These are phyloP conservation scores for Chalciporus piperatus DNA, from an alignment of 768 basidiomycete genomes.

Conservation along the genomic window DNA sequence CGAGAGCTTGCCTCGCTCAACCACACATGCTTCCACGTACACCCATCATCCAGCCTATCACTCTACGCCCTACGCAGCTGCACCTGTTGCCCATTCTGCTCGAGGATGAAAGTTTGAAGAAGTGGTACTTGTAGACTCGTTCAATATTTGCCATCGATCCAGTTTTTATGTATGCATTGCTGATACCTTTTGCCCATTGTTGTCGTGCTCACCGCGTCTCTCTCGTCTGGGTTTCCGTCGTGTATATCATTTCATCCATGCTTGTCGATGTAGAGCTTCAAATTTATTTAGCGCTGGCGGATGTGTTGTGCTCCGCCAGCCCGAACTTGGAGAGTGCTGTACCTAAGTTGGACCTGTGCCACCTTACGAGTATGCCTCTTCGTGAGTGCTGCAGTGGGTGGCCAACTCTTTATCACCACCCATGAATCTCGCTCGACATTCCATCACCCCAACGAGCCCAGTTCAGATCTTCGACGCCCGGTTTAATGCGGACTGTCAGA, in stretches of 20 bases:
- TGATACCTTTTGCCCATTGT: conserved; percentile 12
- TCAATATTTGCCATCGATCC: conserved; percentile 21
- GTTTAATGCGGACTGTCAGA: conserved; percentile 76
- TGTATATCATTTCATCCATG: conserved; percentile 15
- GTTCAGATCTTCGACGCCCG: conserved; percentile 73
- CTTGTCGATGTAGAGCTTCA: conserved; percentile 7
- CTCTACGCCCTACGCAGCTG: conserved; percentile 23
- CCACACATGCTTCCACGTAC: conserved; percentile 23
- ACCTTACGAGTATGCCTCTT: conserved; percentile 18
- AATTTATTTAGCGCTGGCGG: not conserved
- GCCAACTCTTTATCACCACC: conserved; percentile 21
- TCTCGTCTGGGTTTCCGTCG: conserved; percentile 14
- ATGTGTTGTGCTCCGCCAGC: not conserved
- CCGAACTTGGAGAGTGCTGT: too few relatives aligned
- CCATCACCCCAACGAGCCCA: conserved; percentile 73
- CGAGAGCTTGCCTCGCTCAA: conserved; percentile 26
- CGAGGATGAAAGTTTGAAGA: conserved; percentile 16
- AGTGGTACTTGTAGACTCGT: conserved; percentile 5
- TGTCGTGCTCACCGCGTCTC: conserved; percentile 15
- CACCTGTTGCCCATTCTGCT: conserved; percentile 30
- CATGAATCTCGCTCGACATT: conserved; percentile 88
- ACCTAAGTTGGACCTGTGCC: not conserved
- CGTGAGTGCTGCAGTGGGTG: not conserved
- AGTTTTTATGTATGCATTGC: conserved; percentile 24
- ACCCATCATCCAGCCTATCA: conserved; percentile 27